A percentile compares a stretch with the other conserved stretches of the same genome.
Evolutionary conservation across 306 rosid species (phyloP).

Genomic region (Gastrolobium bilobum): DNA sequence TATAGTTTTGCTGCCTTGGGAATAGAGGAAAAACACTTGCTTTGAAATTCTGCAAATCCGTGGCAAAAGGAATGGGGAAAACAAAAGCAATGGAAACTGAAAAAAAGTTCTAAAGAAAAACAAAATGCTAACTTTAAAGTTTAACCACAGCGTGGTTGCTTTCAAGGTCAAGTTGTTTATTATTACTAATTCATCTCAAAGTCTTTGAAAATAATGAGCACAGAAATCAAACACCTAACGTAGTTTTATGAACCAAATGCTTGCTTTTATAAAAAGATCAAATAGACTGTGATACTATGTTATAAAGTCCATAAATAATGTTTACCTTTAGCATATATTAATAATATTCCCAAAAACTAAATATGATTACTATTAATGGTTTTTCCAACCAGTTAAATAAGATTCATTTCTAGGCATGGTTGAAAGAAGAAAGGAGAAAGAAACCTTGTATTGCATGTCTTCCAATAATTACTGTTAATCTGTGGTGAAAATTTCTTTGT

Average conservation of each 20-base stretch:
- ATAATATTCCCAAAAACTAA: neutral
- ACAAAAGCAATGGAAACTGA: conserved; percentile 37
- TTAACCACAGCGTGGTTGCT: conserved; percentile 29
- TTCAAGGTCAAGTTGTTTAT: conserved; percentile 30
- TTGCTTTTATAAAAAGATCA: conserved; percentile 5
- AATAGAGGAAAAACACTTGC: conserved; percentile 43
- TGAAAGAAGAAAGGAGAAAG: neutral
- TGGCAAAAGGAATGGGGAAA: conserved; percentile 38
- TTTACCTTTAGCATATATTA: neutral
- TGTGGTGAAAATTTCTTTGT: neutral
- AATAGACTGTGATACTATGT: neutral
- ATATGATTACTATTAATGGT: neutral
- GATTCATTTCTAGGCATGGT: neutral
- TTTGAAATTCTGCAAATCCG: conserved; percentile 32
- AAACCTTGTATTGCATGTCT: neutral
- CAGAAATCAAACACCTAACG: neutral
- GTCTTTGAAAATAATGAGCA: neutral
- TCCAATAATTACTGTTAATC: neutral
- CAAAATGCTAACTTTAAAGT: conserved; percentile 37
- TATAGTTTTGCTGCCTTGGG: conserved; percentile 49
- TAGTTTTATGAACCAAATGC: conserved; percentile 29
- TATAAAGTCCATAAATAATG: neutral
- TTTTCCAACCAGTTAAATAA: neutral
- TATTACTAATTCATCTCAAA: neutral
- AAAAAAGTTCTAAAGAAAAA: conserved; percentile 10